These are phyloP conservation scores for Galerina marginata DNA, from an alignment of 768 basidiomycete species.

Conservation along the genomic window DNA sequence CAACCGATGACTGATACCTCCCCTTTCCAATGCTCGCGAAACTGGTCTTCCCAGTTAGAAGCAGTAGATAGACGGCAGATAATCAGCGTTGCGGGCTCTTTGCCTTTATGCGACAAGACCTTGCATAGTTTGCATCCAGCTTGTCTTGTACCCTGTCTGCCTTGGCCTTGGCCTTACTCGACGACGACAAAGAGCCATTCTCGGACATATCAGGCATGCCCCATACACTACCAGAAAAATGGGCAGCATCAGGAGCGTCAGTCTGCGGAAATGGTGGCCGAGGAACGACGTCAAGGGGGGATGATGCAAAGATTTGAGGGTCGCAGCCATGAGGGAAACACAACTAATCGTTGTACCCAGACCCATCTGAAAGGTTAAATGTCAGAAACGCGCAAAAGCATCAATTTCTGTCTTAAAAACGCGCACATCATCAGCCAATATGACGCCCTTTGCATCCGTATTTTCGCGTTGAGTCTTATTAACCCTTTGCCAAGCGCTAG, in stretches of 20 bases:
- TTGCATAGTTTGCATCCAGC: slow-evolving; percentile 68
- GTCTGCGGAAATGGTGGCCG: slow-evolving; percentile 39
- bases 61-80: slow-evolving; percentile 97
- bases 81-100: slow-evolving; percentile 90
- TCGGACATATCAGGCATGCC: slow-evolving; percentile 69
- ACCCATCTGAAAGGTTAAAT: slow-evolving; percentile 74
- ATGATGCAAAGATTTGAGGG: slow-evolving; percentile 72
- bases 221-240: slow-evolving; percentile 84
- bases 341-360: slow-evolving; percentile 97
- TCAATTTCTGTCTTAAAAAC: slow-evolving; percentile 15
- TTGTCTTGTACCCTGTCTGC: slow-evolving; percentile 71
- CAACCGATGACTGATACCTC: slow-evolving; percentile 86
- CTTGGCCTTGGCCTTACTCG: slow-evolving; percentile 67
- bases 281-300: slow-evolving; percentile 53
- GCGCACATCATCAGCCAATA: slow-evolving; percentile 95
- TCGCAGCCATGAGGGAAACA: slow-evolving; percentile 90
- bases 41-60: slow-evolving; percentile 98
- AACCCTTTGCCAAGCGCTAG: slow-evolving; percentile 84
- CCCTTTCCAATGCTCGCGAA: slow-evolving; percentile 95
- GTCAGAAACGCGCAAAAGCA: neutral
- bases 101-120: slow-evolving; percentile 78
- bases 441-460: slow-evolving; percentile 85
- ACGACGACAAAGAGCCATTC: slow-evolving; percentile 30
- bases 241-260: slow-evolving; percentile 47
- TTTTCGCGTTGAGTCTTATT: slow-evolving; percentile 80